Evolutionary conservation across 2,329 filamentous ascomycete species (phyloP), one percentile per base, ranked within the genome.

Genomic region (Xylaria sp.): DNA sequence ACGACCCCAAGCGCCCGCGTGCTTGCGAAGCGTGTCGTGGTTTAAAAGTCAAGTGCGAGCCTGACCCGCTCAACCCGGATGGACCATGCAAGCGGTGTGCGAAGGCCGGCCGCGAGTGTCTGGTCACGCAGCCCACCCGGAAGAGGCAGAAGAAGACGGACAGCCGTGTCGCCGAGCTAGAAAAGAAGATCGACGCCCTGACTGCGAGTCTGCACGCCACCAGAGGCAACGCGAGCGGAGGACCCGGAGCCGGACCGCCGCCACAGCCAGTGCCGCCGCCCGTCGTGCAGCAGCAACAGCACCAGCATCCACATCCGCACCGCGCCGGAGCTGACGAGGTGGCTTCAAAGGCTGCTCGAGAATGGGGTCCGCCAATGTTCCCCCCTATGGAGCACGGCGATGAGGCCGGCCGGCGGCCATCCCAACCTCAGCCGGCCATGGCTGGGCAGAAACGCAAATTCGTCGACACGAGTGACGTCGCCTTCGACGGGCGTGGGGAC

Each of bases 131-230:
- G 71, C 93, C 87, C 15, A 88, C 85, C 36, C 80, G 93, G 49
- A 97, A 97, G 82, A 86, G 94, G 54, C 93, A 95, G 83, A 97
- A 95, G 84, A 97, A 97, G 85, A 94, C 93, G 63, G 94, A 97
- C 79, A 95, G 90, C 73, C 87, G 94, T 61, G 94, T 98, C 13
- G 92, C 94, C 9, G 94, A 97, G 83, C 85, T 98, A 61, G 94
- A 97, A 84, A 94, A 91, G 84, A 97, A 97, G 83, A 95, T 97
- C 72, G 94, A 97, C 83, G 92, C 92, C 9, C 79, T 97, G 78
- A 97, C 93, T 8, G 92, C 93, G 7, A 94, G 90, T 43, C 79
- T 97, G 72, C 90, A 93, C 55, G 89, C 92, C 1, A 81, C 78
- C 18, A 75, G 80, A 63, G 77, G 79, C 2, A 80, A 78, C 23